A percentile compares a stretch with the other conserved stretches of the same genome.
phyloP scores from a whole-genome alignment of 2,329 filamentous ascomycete genomes.

The Cordyceps cicadae region DNA sequence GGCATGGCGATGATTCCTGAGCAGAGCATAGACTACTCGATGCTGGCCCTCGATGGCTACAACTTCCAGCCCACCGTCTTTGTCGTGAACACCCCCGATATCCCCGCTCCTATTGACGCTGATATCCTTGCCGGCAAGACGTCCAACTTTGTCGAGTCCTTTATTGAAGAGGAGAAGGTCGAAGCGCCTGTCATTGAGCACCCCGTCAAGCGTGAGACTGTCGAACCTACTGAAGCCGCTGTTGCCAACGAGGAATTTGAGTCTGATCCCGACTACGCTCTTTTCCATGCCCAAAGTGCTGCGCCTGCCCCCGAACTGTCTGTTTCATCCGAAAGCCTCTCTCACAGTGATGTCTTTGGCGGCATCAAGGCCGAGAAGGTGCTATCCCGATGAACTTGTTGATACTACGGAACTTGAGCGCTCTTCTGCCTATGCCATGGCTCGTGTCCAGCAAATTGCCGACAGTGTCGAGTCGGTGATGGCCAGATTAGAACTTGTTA shows the following conservation, averaged over 20 bases:
- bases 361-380: conserved; percentile 57
- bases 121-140: conserved; percentile 64
- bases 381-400: conserved; percentile 54
- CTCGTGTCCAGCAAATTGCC: conserved; percentile 42
- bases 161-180: conserved; percentile 44
- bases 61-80: conserved; percentile 65
- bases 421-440: conserved; percentile 36
- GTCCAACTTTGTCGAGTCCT: conserved; percentile 43
- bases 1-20: conserved; percentile 80
- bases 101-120: conserved; percentile 52
- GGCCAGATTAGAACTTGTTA: conserved; percentile 31
- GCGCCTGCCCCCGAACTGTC: conserved; percentile 20
- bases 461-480: conserved; percentile 27
- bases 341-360: conserved; percentile 37
- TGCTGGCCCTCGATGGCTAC: conserved; percentile 56
- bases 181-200: conserved; percentile 47
- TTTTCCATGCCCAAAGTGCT: conserved; percentile 43
- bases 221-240: conserved; percentile 20
- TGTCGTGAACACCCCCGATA: conserved; percentile 63
- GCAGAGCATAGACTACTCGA: conserved; percentile 64
- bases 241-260: conserved; percentile 50
- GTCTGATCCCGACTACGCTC: conserved; percentile 52
- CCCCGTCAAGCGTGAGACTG: conserved; percentile 29
- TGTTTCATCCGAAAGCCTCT: conserved; percentile 36
- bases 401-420: conserved; percentile 45